Percentiles rank a stretch among this genome's conserved stretches.
Evolutionary conservation across 768 basidiomycete genomes (phyloP).

Genomic region (Clavaria fumosa): DNA sequence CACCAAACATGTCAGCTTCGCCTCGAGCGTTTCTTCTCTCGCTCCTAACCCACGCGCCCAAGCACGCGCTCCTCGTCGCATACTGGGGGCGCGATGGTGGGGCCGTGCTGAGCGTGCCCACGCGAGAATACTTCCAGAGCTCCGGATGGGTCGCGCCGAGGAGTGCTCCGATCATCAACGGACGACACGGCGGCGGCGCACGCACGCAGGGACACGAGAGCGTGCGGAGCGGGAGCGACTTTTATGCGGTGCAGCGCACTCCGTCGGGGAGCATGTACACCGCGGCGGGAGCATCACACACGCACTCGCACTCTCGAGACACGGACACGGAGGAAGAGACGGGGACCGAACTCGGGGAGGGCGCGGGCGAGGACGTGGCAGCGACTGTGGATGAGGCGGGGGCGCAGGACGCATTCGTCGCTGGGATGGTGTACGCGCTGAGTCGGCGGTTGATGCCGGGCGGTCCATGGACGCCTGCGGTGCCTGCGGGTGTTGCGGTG

Average conservation of each 20-base stretch:
- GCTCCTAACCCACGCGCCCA: conserved; percentile 45
- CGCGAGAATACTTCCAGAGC: conserved; percentile 74
- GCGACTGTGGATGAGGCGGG: conserved; percentile 56
- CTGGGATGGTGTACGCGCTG: conserved; percentile 75
- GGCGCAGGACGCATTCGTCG: conserved; percentile 71
- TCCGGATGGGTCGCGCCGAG: conserved; percentile 57
- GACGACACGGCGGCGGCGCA: conserved; percentile 6
- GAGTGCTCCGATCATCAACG: conserved; percentile 12
- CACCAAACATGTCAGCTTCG: conserved; percentile 40
- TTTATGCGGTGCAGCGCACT: conserved; percentile 50
- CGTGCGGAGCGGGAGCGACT: conserved; percentile 58
- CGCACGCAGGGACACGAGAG: conserved; percentile 18
- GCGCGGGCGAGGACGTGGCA: conserved; percentile 23
- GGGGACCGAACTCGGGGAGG: conserved; percentile 33
- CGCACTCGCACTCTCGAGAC: background rate
- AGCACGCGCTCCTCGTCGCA: conserved; percentile 68
- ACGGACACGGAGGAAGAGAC: conserved; percentile 30
- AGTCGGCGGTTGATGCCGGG: conserved; percentile 61
- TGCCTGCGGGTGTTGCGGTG: conserved; percentile 22
- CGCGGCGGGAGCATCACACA: background rate
- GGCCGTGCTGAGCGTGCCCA: conserved; percentile 67
- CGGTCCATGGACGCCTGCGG: conserved; percentile 54
- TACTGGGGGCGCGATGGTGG: conserved; percentile 72
- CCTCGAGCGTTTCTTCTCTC: conserved; percentile 71
- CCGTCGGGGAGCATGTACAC: conserved; percentile 44